These are phyloP conservation scores for Thelonectria olida DNA, from an alignment of 2,329 filamentous ascomycete genomes.

Conservation along the genomic window DNA sequence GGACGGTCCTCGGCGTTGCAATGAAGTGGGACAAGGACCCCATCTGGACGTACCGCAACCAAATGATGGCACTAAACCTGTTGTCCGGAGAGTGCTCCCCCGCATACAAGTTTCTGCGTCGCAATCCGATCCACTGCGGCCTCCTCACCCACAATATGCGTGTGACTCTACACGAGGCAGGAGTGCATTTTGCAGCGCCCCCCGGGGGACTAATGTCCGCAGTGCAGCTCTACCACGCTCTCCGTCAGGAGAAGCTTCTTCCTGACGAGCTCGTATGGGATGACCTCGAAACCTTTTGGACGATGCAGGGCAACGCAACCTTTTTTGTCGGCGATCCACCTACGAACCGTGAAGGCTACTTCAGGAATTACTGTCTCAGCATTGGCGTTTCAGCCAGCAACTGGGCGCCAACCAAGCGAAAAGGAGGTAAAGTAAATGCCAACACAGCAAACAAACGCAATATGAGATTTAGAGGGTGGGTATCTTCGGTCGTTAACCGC, in stretches of 20 bases:
- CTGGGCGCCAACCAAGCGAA: constrained; percentile 25
- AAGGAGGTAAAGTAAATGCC: constrained; percentile 1
- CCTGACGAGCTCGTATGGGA: constrained; percentile 17
- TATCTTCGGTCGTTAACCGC: neutral
- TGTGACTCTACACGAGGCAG: constrained; percentile 16
- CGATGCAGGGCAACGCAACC: constrained; percentile 25
- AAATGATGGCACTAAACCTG: neutral
- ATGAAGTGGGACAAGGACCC: constrained; percentile 27
- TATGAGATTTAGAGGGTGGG: constrained; percentile 26
- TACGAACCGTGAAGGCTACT: constrained; percentile 30
- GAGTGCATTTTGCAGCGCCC: constrained; percentile 20
- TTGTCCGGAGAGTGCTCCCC: neutral
- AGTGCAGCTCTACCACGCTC: constrained; percentile 36
- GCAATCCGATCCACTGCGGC: constrained; percentile 34
- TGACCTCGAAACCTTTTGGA: constrained; percentile 23
- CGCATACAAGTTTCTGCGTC: constrained; percentile 28
- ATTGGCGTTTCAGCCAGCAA: constrained; percentile 31
- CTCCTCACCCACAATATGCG: constrained; percentile 32
- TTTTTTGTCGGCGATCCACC: constrained; percentile 36
- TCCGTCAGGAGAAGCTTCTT: constrained; percentile 29
- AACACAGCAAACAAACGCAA: constrained; percentile 22
- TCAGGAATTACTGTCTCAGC: constrained; percentile 33
- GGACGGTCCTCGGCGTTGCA: constrained; percentile 6
- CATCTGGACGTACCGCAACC: constrained; percentile 4
- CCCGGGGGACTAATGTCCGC: constrained; percentile 28